These are phyloP conservation scores for Penicillium sp. DNA, from an alignment of 2,329 filamentous ascomycete species.

Conservation along the genomic window DNA sequence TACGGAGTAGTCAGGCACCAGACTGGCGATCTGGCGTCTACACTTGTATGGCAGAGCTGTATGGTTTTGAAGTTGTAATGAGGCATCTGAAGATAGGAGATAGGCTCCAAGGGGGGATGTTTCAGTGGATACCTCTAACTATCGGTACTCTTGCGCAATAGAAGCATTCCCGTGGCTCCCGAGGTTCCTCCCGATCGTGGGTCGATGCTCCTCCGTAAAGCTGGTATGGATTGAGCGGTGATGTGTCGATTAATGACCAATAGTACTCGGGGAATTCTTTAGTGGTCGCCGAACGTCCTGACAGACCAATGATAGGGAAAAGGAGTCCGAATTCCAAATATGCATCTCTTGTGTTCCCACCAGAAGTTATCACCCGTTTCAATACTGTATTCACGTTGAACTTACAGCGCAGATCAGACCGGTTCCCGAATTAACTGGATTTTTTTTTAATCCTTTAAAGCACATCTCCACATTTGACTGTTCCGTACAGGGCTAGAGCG, in stretches of 20 bases:
- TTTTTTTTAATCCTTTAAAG: background rate
- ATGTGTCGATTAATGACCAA: background rate
- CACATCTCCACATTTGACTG: background rate
- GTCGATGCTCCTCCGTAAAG: background rate
- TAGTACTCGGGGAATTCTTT: background rate
- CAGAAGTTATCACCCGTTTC: background rate
- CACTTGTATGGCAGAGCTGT: background rate
- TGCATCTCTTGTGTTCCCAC: background rate
- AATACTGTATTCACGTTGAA: constrained; percentile 4
- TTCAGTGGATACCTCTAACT: background rate
- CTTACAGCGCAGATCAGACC: constrained; percentile 9
- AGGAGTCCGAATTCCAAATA: background rate
- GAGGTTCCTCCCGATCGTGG: background rate
- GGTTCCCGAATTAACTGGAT: background rate
- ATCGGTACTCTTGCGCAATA: background rate
- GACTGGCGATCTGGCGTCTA: background rate
- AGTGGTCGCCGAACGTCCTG: background rate
- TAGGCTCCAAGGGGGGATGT: background rate
- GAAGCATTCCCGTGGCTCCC: background rate
- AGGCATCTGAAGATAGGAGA: background rate
- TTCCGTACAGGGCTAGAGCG: background rate
- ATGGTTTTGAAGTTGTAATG: background rate
- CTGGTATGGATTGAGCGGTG: background rate
- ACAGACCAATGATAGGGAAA: background rate
- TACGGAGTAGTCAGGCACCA: background rate